Base-by-base conservation (phyloP, 352 stramenopile species). In the Phytopythium delawarense region DNA sequence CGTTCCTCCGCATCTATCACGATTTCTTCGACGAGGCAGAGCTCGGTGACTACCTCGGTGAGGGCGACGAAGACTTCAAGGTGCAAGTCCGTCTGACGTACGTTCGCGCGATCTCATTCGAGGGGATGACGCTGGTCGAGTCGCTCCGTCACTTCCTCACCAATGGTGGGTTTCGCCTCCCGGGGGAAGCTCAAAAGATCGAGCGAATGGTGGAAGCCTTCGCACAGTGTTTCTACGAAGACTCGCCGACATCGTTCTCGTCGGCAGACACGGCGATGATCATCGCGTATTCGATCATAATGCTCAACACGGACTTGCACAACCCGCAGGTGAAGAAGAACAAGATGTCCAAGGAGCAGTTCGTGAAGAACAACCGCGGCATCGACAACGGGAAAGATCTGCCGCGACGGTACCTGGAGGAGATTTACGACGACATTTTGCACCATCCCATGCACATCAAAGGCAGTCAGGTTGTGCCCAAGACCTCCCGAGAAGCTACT, bases 171-270 rank as follows among this genome's bases (percentile, higher is more conserved):
- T 99, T 99, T 64, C 89, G 89, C 25, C 74, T 99, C 9, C 97
- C 97, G 37, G 97, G 97, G 11, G 97, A 99, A 70, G 94, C 96
- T 2, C 97, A 99, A 73, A 98, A 98, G 67, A 99, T 99, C 63
- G 96, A 99, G 68, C 80, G 97, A 54, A 95, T 99, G 71, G 91
- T 99, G 32, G 93, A 96, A 57, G 96, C 95, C 2, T 99, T 99
- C 67, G 87, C 93, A 0, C 94, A 99, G 67, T 99, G 96, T 70
- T 99, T 98, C 70, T 99, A 87, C 79, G 92, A 99, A 70, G 97
- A 99, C 67, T 98, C 78, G 0, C 71, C 70, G 3, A 61, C 69
- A 1, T 76, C 79, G 6, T 94, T 94, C 58, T 88, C 82, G 2
- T 92, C 81, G 5, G 77, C 84, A 0, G 86, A 96, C 51, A 96